Conservation (phyloP, 2,329 filamentous ascomycete species). For the Colletotrichum sp. region DNA sequence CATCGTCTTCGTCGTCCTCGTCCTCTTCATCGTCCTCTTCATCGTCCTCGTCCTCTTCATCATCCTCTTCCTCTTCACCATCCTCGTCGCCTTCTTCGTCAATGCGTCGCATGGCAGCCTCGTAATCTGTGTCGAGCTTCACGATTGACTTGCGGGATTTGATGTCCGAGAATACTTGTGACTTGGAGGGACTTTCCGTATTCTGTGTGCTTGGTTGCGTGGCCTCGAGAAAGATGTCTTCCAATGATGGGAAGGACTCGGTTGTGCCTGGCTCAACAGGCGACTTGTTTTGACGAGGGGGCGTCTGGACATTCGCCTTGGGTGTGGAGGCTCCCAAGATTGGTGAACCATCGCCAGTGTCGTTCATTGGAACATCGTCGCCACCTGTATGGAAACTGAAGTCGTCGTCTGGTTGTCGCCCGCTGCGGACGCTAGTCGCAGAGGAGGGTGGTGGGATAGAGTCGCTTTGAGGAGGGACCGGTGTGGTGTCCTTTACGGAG, state of each 20-base stretch:
- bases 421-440: conserved; percentile 48
- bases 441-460: conserved; percentile 34
- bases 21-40: too few relatives aligned
- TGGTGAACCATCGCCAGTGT: not conserved
- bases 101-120: conserved; percentile 48
- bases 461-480: not conserved
- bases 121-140: conserved; percentile 40
- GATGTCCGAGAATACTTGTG: conserved; percentile 28
- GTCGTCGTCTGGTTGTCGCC: conserved; percentile 53
- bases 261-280: conserved; percentile 15
- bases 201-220: conserved; percentile 35
- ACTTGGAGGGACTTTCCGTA: conserved; percentile 33
- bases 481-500: not conserved
- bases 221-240: conserved; percentile 46
- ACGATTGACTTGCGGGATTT: conserved; percentile 30
- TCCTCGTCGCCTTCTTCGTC: conserved; percentile 31
- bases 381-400: conserved; percentile 39
- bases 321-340: not conserved
- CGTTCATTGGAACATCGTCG: conserved; percentile 26
- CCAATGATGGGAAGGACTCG: conserved; percentile 37
- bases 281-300: not conserved
- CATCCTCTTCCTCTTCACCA: fast-evolving
- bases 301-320: not conserved
- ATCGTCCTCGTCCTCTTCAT: not conserved
- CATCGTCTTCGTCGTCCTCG: conserved; percentile 27